These are phyloP conservation scores for Ophiosphaerella herpotricha DNA, from an alignment of 2,329 filamentous ascomycete species.

Conservation along the genomic window DNA sequence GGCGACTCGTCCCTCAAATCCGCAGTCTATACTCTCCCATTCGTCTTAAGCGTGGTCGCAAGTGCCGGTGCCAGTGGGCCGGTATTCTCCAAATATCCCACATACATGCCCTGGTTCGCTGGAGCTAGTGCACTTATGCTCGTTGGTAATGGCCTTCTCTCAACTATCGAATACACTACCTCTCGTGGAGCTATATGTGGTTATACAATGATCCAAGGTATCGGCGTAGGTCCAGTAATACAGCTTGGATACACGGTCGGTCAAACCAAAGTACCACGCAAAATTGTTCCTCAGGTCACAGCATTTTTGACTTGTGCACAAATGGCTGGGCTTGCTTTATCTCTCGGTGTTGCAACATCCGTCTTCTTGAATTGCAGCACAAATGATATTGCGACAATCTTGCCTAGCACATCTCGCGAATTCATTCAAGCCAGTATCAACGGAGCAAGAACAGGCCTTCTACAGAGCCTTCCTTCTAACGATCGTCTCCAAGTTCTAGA, in stretches of 20 bases:
- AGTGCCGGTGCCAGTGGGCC: slow-evolving; percentile 14
- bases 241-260: slow-evolving; percentile 12
- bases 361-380: slow-evolving; percentile 18
- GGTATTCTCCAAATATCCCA: slow-evolving; percentile 9
- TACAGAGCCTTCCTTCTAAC: background rate
- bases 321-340: slow-evolving; percentile 16
- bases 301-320: slow-evolving; percentile 19
- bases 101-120: slow-evolving; percentile 22
- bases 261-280: slow-evolving; percentile 5
- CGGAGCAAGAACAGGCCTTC: slow-evolving; percentile 5
- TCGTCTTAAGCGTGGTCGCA: slow-evolving; percentile 7
- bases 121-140: slow-evolving; percentile 5
- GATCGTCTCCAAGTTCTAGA: background rate
- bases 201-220: slow-evolving; percentile 7
- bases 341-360: slow-evolving; percentile 13
- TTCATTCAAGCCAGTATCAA: slow-evolving; percentile 6
- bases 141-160: slow-evolving; percentile 11
- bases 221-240: slow-evolving; percentile 2
- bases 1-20: no score
- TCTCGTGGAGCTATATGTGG: slow-evolving; percentile 14
- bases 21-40: no score
- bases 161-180: slow-evolving; percentile 9
- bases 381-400: slow-evolving; percentile 6
- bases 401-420: slow-evolving; percentile 1
- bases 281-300: slow-evolving; percentile 6